Evolutionary conservation across 257 asterid genomes (phyloP), one percentile per base, ranked within the genome.

Genomic region (Solanum boliviense): DNA sequence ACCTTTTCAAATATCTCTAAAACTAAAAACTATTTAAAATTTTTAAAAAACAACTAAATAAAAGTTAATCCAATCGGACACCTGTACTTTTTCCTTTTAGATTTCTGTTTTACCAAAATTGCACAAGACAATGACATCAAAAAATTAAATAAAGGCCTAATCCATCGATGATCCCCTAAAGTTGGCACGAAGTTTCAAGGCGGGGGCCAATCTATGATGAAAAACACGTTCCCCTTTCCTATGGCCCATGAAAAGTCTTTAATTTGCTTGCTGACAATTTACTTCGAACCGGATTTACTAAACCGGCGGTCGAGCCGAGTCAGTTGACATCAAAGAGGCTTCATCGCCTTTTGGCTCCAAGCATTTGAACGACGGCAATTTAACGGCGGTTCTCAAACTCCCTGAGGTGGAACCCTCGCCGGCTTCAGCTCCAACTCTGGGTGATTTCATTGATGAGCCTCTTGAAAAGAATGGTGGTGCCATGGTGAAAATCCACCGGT

Each of bases 281-380:
- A 10, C 18, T 15, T n/a, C 34, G 44, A 25, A 25, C 44, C 78
- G 62, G 70, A 16, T n/a, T 7, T 60, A 29, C 27, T 90, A 94
- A 88, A 93, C 95, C 90, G 96, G 92, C 7, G 91, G 81, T 25
- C 88, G 91, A 18, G 29, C 89, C 79, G 90, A 87, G 78, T 91
- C 91, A 3, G 88, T 88, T 1, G 89, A 82, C 0, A 91, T 83
- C 5, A 91, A 87, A 9, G 91, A 88, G 88, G 91, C 68, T 86
- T 96, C 97, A n/a, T 92, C 96, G 4, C 91, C 89, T 83, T 91
- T 95, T 5, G 98, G 94, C 79, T 94, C 98, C 90, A 94, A 88
- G 81, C 95, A 92, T 89, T 90, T 95, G 90, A 96, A 93, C 5
- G 99, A 96, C 6, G 95, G 92, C 92, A 94, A 62, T 78, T 90